Conservation (phyloP, 2,329 filamentous ascomycete species). For the Curvularia spicifera region DNA sequence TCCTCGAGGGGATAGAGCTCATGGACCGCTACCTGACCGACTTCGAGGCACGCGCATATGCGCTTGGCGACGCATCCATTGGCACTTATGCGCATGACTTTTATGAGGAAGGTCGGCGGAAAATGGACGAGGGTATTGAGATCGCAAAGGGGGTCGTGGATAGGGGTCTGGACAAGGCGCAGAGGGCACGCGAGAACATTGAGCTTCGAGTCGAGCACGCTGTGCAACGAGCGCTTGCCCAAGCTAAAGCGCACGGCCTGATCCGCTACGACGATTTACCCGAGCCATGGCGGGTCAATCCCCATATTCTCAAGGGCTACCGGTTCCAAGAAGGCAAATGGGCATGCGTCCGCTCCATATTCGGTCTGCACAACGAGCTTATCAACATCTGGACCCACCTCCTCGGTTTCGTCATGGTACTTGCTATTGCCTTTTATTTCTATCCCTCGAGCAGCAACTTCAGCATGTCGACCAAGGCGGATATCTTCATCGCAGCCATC, state of each 20-base stretch:
- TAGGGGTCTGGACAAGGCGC: conserved; percentile 81
- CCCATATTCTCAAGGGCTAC: conserved; percentile 89
- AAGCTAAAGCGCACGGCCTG: conserved; percentile 79
- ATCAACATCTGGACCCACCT: conserved; percentile 99
- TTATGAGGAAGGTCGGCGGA: conserved; percentile 78
- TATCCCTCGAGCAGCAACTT: conserved; percentile 91
- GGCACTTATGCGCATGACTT: conserved; percentile 73
- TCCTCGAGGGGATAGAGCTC: conserved; percentile 81
- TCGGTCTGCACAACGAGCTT: conserved; percentile 86
- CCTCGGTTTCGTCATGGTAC: conserved; percentile 84
- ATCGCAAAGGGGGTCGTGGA: conserved; percentile 78
- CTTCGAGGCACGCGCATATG: conserved; percentile 81
- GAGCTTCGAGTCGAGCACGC: conserved; percentile 75
- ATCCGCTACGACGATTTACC: conserved; percentile 91
- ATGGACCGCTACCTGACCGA: conserved; percentile 86
- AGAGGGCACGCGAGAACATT: conserved; percentile 72
- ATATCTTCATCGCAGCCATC: conserved; percentile 87
- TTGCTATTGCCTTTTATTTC: conserved; percentile 92
- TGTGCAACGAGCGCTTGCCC: conserved; percentile 76
- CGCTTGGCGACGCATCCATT: conserved; percentile 77
- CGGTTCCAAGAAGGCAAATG: conserved; percentile 92
- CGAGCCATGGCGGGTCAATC: conserved; percentile 91
- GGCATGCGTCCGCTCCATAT: conserved; percentile 84
- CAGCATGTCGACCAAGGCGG: conserved; percentile 80
- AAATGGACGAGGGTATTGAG: conserved; percentile 79